These are phyloP conservation scores for Pholiota adiposa DNA, from an alignment of 1,284 basidiomycete species.

Conservation along the genomic window DNA sequence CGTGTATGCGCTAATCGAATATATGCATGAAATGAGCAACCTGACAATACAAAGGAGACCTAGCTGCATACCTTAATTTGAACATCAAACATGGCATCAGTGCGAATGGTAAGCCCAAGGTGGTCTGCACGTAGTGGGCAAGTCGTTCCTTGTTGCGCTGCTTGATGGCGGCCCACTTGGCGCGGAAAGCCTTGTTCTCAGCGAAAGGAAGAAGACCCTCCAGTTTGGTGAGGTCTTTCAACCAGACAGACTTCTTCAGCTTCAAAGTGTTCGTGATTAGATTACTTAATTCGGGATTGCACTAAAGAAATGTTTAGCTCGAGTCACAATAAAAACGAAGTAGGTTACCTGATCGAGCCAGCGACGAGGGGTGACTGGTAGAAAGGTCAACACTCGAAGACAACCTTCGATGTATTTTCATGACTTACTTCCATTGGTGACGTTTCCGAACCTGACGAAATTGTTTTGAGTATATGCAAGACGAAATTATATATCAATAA, in stretches of 20 bases:
- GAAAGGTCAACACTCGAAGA: neutral
- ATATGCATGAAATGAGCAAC: conserved; percentile 8
- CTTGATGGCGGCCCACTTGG: conserved; percentile 84
- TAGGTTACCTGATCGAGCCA: conserved; percentile 79
- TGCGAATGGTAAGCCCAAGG: conserved; percentile 79
- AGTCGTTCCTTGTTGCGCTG: conserved; percentile 85
- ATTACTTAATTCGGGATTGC: conserved; percentile 84
- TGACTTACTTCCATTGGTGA: conserved; percentile 82
- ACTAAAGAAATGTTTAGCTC: conserved; percentile 45
- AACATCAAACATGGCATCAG: conserved; percentile 87
- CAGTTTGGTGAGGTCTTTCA: conserved; percentile 78
- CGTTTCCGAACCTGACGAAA: conserved; percentile 65
- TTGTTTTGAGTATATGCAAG: neutral
- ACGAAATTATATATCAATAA: neutral
- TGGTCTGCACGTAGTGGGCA: conserved; percentile 77
- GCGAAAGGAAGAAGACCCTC: conserved; percentile 68
- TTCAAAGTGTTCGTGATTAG: conserved; percentile 85
- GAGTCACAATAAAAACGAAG: neutral
- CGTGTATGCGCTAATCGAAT: conserved; percentile 70
- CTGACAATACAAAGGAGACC: neutral
- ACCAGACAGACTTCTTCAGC: conserved; percentile 75
- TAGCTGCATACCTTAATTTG: conserved; percentile 77
- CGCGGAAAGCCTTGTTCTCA: conserved; percentile 75
- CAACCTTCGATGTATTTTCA: neutral
- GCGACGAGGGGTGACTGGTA: conserved; percentile 76